Evolutionary conservation across 164 flowering plant species (phyloP).

Genomic region (Houttuynia cordata): DNA sequence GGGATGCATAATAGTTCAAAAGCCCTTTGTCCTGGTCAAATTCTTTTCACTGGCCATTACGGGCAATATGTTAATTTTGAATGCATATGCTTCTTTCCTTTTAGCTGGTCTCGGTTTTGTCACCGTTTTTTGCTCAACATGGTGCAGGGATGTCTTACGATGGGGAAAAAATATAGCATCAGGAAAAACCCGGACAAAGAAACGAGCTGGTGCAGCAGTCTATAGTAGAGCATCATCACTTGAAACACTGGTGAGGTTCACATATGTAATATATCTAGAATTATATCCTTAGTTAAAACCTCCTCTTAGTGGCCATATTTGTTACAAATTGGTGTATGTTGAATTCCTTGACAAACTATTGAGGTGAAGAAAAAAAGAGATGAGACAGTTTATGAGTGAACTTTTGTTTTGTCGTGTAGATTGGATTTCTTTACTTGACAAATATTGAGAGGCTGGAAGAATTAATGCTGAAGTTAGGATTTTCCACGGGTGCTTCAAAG

Average conservation of each 20-base stretch:
- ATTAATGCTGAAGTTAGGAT: conserved; percentile 67
- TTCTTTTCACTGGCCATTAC: not conserved
- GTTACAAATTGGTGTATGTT: not conserved
- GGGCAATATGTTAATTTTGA: not conserved
- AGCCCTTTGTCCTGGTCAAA: not conserved
- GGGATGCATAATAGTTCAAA: not conserved
- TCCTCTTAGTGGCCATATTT: not conserved
- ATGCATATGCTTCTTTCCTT: not conserved
- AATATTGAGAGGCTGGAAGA: conserved; percentile 59
- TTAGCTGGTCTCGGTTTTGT: not conserved
- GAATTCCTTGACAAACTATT: not conserved
- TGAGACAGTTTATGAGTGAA: not conserved
- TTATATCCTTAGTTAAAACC: not conserved
- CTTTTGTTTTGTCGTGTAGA: conserved; percentile 18
- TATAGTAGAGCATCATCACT: conserved; percentile 83
- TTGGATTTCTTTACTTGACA: conserved; percentile 78
- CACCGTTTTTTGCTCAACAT: not conserved
- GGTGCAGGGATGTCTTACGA: conserved; percentile 55
- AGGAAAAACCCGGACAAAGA: conserved; percentile 58
- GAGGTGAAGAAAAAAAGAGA: not conserved
- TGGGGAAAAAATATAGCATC: conserved; percentile 83
- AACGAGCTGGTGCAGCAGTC: conserved; percentile 84
- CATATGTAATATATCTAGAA: not conserved
- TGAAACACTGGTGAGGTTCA: conserved; percentile 69
- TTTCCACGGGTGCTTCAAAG: conserved; percentile 44